These are phyloP conservation scores for Diaporthe eres DNA, from an alignment of 2,329 filamentous ascomycete species.

Conservation along the genomic window DNA sequence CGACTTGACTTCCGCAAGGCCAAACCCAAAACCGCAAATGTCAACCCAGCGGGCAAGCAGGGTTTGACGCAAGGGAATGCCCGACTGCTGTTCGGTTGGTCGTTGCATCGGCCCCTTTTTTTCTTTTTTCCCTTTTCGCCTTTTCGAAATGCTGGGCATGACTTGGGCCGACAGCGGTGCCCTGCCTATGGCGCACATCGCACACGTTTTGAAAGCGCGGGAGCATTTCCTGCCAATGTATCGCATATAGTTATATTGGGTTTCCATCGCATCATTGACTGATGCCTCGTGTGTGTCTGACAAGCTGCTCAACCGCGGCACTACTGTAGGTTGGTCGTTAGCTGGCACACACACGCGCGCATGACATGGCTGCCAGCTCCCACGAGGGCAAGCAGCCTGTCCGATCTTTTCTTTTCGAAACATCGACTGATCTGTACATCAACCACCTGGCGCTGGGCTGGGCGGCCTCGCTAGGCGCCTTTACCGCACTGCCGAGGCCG, in stretches of 20 bases:
- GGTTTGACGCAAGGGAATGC: slow-evolving; percentile 34
- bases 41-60: slow-evolving; percentile 27
- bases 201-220: slow-evolving; percentile 30
- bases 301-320: slow-evolving; percentile 21
- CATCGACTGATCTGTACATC: background rate
- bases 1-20: slow-evolving; percentile 11
- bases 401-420: background rate
- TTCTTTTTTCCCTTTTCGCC: background rate
- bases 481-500: slow-evolving; percentile 39
- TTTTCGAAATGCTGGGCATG: slow-evolving; percentile 30
- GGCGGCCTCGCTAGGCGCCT: slow-evolving; percentile 39
- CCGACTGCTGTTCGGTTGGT: slow-evolving; percentile 32
- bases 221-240: slow-evolving; percentile 27
- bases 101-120: slow-evolving; percentile 15
- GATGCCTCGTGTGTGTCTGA: slow-evolving; percentile 22
- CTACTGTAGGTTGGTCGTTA: background rate
- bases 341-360: slow-evolving; percentile 1
- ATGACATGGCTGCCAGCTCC: background rate
- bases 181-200: slow-evolving; percentile 32
- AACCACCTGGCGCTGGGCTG: slow-evolving; percentile 8
- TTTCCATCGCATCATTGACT: slow-evolving; percentile 31
- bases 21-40: slow-evolving; percentile 28
- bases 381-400: background rate
- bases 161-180: slow-evolving; percentile 28
- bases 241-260: slow-evolving; percentile 28